Evolutionary conservation across 345 rosid genomes (phyloP).

Genomic region (Streptanthus diversifolius): DNA sequence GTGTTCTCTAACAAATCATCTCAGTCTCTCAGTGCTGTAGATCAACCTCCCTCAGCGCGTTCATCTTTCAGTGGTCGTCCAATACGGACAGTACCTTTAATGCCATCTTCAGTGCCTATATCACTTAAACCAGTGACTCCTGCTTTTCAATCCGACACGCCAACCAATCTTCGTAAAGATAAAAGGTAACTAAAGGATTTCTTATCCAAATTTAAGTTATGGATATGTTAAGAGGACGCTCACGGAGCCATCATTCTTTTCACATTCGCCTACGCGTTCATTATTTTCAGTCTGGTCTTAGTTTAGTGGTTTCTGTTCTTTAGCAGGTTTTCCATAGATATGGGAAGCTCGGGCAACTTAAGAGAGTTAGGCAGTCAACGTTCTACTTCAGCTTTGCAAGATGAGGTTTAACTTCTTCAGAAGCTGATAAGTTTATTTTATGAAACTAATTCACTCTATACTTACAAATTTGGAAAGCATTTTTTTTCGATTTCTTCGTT

Average conservation of each 20-base stretch:
- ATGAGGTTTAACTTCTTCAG: conserved; percentile 53
- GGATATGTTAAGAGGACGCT: background rate
- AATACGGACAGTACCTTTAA: conserved; percentile 42
- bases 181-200: conserved; percentile 45
- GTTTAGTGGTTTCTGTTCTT: conserved; percentile 20
- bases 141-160: conserved; percentile 37
- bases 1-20: conserved; percentile 34
- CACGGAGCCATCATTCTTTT: conserved; percentile 1
- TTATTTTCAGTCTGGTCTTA: conserved; percentile 12
- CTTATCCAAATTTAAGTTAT: background rate
- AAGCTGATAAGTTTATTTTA: conserved; percentile 11
- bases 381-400: conserved; percentile 70
- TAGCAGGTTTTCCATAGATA: conserved; percentile 53
- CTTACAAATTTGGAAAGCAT: background rate
- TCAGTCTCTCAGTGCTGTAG: conserved; percentile 36
- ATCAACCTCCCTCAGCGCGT: conserved; percentile 54
- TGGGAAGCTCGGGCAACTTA: conserved; percentile 46
- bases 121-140: conserved; percentile 60
- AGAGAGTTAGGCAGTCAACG: conserved; percentile 53
- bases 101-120: conserved; percentile 52
- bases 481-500: background rate
- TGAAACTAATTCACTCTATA: background rate
- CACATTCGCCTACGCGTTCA: background rate
- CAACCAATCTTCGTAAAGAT: conserved; percentile 43
- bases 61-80: conserved; percentile 46